These are phyloP conservation scores for Aspergillus sp. DNA, from an alignment of 2,329 filamentous ascomycete genomes.

Conservation along the genomic window DNA sequence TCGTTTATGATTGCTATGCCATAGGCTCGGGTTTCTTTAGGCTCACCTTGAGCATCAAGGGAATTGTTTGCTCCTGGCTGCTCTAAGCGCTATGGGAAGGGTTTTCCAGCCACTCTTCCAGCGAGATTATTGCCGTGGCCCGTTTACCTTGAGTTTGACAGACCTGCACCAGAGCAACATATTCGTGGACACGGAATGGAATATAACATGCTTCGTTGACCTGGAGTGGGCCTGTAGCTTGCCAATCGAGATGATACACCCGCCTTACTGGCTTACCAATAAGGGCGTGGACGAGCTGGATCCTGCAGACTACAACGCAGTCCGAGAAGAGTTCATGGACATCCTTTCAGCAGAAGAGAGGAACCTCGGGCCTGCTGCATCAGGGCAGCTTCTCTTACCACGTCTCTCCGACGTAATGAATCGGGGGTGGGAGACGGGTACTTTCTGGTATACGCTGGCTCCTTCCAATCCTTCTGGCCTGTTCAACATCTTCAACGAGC, in stretches of 20 bases:
- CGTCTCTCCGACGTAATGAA: constrained; percentile 8
- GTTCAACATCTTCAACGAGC: constrained; percentile 10
- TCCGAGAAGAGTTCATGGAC: constrained; percentile 10
- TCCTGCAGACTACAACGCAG: constrained; percentile 7
- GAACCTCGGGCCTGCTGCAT: neutral
- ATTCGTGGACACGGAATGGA: constrained; percentile 16
- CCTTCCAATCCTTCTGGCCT: constrained; percentile 12
- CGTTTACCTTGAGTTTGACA: constrained; percentile 28
- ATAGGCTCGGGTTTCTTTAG: no score
- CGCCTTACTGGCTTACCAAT: constrained; percentile 16
- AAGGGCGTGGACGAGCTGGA: constrained; percentile 10
- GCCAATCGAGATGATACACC: constrained; percentile 13
- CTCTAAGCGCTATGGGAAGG: no score
- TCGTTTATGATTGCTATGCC: no score
- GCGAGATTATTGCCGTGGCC: no score
- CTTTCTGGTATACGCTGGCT: constrained; percentile 13
- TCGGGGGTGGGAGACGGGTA: constrained; percentile 8
- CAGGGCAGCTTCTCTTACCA: neutral
- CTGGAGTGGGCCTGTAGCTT: constrained; percentile 16
- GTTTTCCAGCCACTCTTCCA: no score
- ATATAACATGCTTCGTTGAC: constrained; percentile 15
- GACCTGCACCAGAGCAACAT: constrained; percentile 33
- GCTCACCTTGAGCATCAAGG: no score
- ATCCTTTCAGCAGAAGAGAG: constrained; percentile 7
- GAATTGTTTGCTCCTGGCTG: no score